Evolutionary conservation across 176 grass and related monocot species (phyloP), one percentile per base, ranked within the genome.

Genomic region (Melocanna baccifera): DNA sequence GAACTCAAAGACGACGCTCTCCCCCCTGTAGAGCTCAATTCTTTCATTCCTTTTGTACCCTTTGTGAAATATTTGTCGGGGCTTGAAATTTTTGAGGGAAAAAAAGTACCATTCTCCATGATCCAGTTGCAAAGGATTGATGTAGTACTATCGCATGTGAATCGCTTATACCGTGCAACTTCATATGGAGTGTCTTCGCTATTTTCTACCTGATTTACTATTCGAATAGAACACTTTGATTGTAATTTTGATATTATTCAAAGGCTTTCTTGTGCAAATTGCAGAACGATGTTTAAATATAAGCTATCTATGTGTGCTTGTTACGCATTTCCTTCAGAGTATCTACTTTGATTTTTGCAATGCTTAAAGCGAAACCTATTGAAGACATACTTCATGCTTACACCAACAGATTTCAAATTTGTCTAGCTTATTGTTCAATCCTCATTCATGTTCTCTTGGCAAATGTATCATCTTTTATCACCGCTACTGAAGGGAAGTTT

Each of bases 31-130:
- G 70, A 91, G 86, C 84, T 86, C 53, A 83, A 94, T 94, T 94
- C 83, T 91, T 94, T 94, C 76, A 91, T 94, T 94, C 62, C 88
- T 88, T 89, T 84, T 91, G 83, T 91, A 81, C 68, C 66, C 55
- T 83, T 81, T 86, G 85, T 91, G 85, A 81, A 91, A 70, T 87
- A 84, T 80, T 70, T 52, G 56, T 46, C 55, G 69, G 42, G 56
- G 62, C 69, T 74, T 55, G 34, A 84, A 87, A 51, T 69, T 91
- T 91, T 82, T 83, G 52, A 45, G 69, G 53, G 34, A 62, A 25
- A 25, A 25, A 36, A 79, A 43, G 53, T 36, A 41, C 1, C 40
- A 69, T 18, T 67, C n/a, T 36, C 20, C 0, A 7, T n/a, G 1
- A 34, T 53, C 10, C 22, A 16, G 47, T 30, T 62, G 8, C 41